Base-by-base conservation (phyloP, 768 basidiomycete genomes). In the Tulasnella calospora region DNA sequence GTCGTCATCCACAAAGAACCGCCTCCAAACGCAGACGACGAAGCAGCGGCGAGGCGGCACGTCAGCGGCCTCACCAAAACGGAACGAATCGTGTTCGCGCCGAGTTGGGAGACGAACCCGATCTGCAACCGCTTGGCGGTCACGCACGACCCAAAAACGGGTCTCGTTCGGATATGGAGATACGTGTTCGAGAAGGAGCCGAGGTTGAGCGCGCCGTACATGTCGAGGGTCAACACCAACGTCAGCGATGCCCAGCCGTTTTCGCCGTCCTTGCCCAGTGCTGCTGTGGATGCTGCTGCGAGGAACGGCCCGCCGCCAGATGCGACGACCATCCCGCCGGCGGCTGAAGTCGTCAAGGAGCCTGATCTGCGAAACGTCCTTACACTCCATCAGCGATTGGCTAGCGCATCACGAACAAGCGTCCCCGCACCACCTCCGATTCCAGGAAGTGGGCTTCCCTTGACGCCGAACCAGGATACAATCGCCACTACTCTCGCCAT, bases 101-200 rank as follows among this genome's bases (percentile, higher is more conserved):
- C 70, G 73, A 76, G 35, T 70, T 61, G 57, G 57, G 61, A 80
- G 44, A 76, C 46, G 51, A 79, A 41, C 79, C 40, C 71, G 27
- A 47, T 70, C 76, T 74, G 74, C n/a, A 80, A 78, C 79, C 71
- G 15, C 33, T 67, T 71, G 27, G 78, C 81, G 70, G 72, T 74
- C 15, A 33, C 30, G n/a, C 78, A 72, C 69, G 80, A 79, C 71
- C 78, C 55, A 41, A 40, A 41, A 30, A 36, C n/a, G 35, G 55
- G 38, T 13, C 47, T 10, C 23, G 23, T 79, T 67, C 78, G 78
- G 51, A 61, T 77, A 70, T 79, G 46, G 74, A 51, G 74, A 73
- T 78, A 55, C 74, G 76, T 73, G 35, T 79, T 27, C 9, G 61
- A 78, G 67, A 78, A 41, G 69, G 57, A 61, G 30, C 57, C 71